phyloP scores from a whole-genome alignment of 176 grass and related monocot species.

The Carex myosuroides region DNA sequence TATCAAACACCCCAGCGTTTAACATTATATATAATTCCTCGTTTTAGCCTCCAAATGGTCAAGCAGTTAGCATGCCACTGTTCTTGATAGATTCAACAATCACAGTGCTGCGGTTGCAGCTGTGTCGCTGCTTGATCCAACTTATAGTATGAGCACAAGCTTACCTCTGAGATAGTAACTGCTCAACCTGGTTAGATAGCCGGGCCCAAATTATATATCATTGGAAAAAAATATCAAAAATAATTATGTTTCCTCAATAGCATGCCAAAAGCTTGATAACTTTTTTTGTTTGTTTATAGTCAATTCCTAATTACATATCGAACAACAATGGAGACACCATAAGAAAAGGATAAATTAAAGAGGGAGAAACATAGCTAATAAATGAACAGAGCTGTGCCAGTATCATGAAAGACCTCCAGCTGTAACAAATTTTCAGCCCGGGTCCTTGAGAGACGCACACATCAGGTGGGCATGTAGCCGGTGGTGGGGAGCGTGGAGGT shows the following conservation, averaged over 20 bases:
- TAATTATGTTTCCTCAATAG: background rate
- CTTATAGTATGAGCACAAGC: background rate
- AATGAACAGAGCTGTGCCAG: background rate
- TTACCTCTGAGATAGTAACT: background rate
- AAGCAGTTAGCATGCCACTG: background rate
- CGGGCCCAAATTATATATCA: background rate
- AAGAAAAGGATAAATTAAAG: background rate
- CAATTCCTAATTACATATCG: background rate
- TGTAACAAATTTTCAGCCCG: background rate
- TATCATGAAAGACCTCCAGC: background rate
- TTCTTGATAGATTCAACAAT: background rate
- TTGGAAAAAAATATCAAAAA: background rate
- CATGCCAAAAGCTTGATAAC: background rate
- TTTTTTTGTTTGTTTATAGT: background rate
- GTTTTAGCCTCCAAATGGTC: too few relatives aligned
- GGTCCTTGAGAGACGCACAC: background rate
- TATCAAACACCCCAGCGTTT: too few relatives aligned
- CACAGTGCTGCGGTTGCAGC: background rate
- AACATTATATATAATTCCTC: too few relatives aligned
- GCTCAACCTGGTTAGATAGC: background rate
- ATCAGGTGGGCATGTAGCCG: background rate
- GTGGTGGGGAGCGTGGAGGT: background rate
- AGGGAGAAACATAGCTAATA: background rate
- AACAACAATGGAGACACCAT: background rate
- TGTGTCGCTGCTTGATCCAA: background rate